A percentile compares a stretch with the other conserved stretches of the same genome.
phyloP scores from a whole-genome alignment of 345 rosid genomes.

The Stellera chamaejasme region DNA sequence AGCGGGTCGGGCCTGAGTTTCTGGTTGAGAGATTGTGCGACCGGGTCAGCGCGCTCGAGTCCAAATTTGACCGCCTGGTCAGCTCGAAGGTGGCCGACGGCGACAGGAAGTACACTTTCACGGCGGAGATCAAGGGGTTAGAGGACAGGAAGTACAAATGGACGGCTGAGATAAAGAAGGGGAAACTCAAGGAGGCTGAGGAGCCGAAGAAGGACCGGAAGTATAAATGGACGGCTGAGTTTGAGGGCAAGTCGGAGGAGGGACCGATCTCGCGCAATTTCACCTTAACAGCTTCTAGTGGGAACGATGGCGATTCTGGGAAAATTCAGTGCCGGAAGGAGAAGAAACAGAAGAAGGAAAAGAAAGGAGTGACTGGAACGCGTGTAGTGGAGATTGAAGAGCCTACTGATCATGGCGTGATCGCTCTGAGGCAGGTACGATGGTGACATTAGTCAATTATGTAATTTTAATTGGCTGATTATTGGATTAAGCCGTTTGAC shows the following conservation, averaged over 20 bases:
- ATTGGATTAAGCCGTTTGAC: background rate
- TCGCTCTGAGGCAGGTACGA: conserved; percentile 57
- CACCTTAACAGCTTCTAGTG: conserved; percentile 47
- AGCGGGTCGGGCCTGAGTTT: conserved; percentile 27
- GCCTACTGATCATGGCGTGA: conserved; percentile 36
- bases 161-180: conserved; percentile 52
- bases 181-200: conserved; percentile 21
- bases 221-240: conserved; percentile 71
- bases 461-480: background rate
- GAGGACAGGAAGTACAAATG: conserved; percentile 68
- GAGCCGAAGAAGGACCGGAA: conserved; percentile 32
- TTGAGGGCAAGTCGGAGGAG: conserved; percentile 55
- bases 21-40: conserved; percentile 43
- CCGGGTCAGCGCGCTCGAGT: conserved; percentile 58
- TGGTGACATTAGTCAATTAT: background rate
- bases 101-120: conserved; percentile 71
- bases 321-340: conserved; percentile 32
- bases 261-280: conserved; percentile 44
- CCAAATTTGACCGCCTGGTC: conserved; percentile 49
- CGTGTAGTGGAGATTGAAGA: conserved; percentile 71
- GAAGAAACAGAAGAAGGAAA: conserved; percentile 31
- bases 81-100: conserved; percentile 19
- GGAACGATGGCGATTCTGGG: conserved; percentile 28
- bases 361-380: conserved; percentile 31
- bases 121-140: conserved; percentile 65